Base-by-base conservation (phyloP, 2,329 filamentous ascomycete species). In the Botrytis galanthina region DNA sequence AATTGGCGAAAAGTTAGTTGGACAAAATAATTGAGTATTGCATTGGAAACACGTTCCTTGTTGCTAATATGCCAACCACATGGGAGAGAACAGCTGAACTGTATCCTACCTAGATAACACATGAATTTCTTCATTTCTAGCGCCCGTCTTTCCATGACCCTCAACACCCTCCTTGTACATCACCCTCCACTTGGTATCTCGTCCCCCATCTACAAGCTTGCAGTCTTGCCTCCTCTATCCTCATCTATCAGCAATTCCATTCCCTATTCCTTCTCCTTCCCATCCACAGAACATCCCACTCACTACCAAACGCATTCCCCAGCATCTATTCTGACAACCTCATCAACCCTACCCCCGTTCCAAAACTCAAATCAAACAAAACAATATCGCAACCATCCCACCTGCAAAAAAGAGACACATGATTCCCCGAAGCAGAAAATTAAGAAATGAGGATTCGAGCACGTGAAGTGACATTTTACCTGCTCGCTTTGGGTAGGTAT, bases 401-500 rank as follows among this genome's bases (percentile, higher is more conserved):
- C 26, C 26, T 26, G 4, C 48, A 14, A 54, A 16, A n/a, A 54
- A 51, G 22, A 32, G 18, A 18, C 6, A 29, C 3, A 32, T 8
- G 18, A 29, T 22, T 46, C 44, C 44, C 10, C 54, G 29, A 7
- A 18, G 14, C 14, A 32, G 14, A 32, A 32, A 32, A 18, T 32
- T 6, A 3, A 57, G 29, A 1, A 32, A 57, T 7, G 29, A 57
- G 3, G 2, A 57, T 20, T 57, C 29, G 14, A 57, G n/a, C 4
- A 29, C 14, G 14, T 20, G 54, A 32, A 57, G 4, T 3, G n/a
- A 32, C 29, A 57, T 57, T 57, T 57, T 18, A 3, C 6, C 32
- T 6, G 54, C 14, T 2, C 32, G 18, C 9, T 29, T 20, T 0
- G 14, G 14, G 0, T n/a, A n/a, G 14, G 0, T 29, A 1, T n/a